Conservation (phyloP, 2,329 filamentous ascomycete genomes). For the Endoconidiophora polonica region DNA sequence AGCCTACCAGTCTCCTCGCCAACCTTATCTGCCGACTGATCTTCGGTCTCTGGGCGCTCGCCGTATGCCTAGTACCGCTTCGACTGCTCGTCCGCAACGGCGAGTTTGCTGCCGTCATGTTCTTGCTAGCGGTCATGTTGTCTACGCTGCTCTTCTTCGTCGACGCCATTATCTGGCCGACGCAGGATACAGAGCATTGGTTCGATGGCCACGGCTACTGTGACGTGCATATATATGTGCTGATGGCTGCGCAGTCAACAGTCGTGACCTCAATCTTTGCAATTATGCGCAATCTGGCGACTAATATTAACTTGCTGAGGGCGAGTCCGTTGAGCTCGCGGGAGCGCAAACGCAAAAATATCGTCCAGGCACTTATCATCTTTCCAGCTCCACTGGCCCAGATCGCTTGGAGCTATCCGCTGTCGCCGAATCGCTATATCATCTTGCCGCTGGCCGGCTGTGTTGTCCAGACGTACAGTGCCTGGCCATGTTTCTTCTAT, state of each 20-base stretch:
- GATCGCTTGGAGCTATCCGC: constrained; percentile 30
- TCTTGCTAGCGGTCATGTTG: constrained; percentile 29
- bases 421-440: constrained; percentile 31
- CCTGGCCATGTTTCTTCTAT: constrained; percentile 34
- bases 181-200: constrained; percentile 33
- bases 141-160: constrained; percentile 32
- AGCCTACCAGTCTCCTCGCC: constrained; percentile 18
- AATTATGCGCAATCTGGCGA: constrained; percentile 36
- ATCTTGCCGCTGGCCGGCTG: constrained; percentile 36
- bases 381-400: constrained; percentile 36
- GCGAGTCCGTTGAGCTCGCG: constrained; percentile 23
- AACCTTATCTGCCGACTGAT: constrained; percentile 35
- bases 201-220: constrained; percentile 36
- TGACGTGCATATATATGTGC: constrained; percentile 32
- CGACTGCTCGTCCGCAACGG: constrained; percentile 33
- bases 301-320: constrained; percentile 30
- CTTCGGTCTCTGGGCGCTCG: constrained; percentile 28
- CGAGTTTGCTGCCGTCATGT: constrained; percentile 35
- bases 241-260: constrained; percentile 29
- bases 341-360: constrained; percentile 27
- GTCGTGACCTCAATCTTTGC: constrained; percentile 36
- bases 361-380: constrained; percentile 36
- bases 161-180: constrained; percentile 36
- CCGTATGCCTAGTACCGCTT: constrained; percentile 34
- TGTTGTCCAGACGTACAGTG: constrained; percentile 24